Evolutionary conservation across 2,329 filamentous ascomycete species (phyloP).

Genomic region (Neonectria magnoliae): DNA sequence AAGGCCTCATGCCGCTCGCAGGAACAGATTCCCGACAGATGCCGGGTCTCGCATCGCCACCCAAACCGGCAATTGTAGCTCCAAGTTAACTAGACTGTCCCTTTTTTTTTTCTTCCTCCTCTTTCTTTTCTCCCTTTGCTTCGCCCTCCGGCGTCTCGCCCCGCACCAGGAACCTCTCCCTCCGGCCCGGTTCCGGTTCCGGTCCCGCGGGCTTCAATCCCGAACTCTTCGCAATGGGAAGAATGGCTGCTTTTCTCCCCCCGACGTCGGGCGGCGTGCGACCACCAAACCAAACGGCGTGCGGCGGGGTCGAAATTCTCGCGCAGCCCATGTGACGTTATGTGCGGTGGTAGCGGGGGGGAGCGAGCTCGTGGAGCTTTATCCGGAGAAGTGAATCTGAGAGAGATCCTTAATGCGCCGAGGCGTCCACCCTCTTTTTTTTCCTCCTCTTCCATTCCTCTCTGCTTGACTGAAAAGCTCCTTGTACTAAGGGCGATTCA

Average conservation of each 20-base stretch:
- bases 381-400: slow-evolving; percentile 16
- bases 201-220: slow-evolving; percentile 25
- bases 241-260: not conserved
- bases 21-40: slow-evolving; percentile 38
- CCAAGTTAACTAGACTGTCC: not conserved
- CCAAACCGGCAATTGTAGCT: slow-evolving; percentile 29
- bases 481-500: slow-evolving; percentile 21
- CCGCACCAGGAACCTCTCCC: not conserved
- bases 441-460: slow-evolving; percentile 1
- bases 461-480: slow-evolving; percentile 6
- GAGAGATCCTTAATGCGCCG: slow-evolving; percentile 14
- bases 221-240: slow-evolving; percentile 6
- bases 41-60: slow-evolving; percentile 24
- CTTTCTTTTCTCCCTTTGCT: not conserved
- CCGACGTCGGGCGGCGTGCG: slow-evolving; percentile 30
- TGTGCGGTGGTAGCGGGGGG: not conserved
- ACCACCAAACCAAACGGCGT: not conserved
- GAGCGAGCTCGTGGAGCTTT: slow-evolving; percentile 13
- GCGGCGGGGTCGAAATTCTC: slow-evolving; percentile 34
- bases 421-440: slow-evolving; percentile 8
- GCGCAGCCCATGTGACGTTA: slow-evolving; percentile 38
- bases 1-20: slow-evolving; percentile 5
- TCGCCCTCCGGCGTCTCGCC: slow-evolving; percentile 7
- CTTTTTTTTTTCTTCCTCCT: too few species aligned
- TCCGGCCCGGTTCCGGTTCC: slow-evolving; percentile 41